These are phyloP conservation scores for Leptoxyphium fumago DNA, from an alignment of 2,329 filamentous ascomycete species.

Conservation along the genomic window DNA sequence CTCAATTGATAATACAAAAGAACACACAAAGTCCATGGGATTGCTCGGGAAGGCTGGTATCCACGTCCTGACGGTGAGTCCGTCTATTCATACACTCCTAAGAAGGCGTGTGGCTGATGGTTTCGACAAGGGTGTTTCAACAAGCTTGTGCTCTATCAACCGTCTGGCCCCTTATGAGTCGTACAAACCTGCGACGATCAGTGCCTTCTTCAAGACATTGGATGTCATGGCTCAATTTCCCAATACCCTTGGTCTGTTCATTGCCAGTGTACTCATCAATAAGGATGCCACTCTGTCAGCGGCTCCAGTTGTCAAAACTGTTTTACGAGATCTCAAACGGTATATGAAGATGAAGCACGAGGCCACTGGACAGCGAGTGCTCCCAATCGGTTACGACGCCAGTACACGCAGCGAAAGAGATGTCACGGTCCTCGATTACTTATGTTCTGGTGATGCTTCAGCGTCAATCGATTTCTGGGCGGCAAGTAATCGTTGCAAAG, in stretches of 20 bases:
- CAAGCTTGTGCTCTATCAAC: conserved; percentile 1
- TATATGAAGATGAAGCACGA: conserved; percentile 4
- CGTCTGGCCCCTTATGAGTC: conserved; percentile 3
- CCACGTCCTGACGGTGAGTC: conserved; percentile 5
- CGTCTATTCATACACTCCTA: not conserved
- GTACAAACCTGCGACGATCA: conserved; percentile 3
- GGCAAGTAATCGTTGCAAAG: not conserved
- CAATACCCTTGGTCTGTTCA: conserved; percentile 4
- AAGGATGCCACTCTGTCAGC: not conserved
- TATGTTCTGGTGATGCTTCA: conserved; percentile 1
- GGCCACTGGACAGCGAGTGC: conserved; percentile 2
- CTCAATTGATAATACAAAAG: conserved; percentile 4
- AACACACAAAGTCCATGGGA: conserved; percentile 6
- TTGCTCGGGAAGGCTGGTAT: conserved; percentile 7
- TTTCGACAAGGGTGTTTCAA: conserved; percentile 1
- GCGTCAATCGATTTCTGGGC: conserved; percentile 3
- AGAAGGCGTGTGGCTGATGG: not conserved
- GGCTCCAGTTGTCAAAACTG: conserved; percentile 6
- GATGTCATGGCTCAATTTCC: conserved; percentile 4
- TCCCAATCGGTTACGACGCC: conserved; percentile 6
- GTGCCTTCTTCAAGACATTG: conserved; percentile 1
- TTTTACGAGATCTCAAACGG: conserved; percentile 7
- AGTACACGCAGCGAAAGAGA: not conserved
- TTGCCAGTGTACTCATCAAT: conserved; percentile 5
- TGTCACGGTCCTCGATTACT: conserved; percentile 4